Evolutionary conservation across 108 stramenopile species (phyloP), one percentile per base, ranked within the genome.

Genomic region (Cyclotella distinguenda): DNA sequence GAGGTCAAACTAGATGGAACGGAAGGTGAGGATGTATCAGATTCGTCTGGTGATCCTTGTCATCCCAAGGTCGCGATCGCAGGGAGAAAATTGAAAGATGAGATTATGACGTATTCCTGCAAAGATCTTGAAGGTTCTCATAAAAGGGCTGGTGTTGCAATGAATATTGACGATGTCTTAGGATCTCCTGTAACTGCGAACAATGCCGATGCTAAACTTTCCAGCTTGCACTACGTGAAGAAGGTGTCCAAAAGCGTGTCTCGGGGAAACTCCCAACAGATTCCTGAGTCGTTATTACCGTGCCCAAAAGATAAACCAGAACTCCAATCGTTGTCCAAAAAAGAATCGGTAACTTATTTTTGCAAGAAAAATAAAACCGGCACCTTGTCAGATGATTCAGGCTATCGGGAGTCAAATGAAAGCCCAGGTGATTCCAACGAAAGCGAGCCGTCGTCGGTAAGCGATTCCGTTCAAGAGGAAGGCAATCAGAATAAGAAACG

Each of bases 161-260:
- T 10, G 38, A 38, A 38, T 34, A 89, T 82, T 63, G 91, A 93
- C 66, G 91, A 93, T 70, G 91, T 93, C 25, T 88, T 82, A 57
- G 91, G 91, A 21, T 87, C 80, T 3, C 80, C 75, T 15, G 91
- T 93, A 7, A 93, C 91, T 6, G 86, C 88, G 1, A 93, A 93
- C 61, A 93, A 93, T 74, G 91, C 91, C 2, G 72, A 72, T 25
- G 91, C 91, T n/a, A 73, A 85, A 39, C 73, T 93, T 1, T 89
- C 87, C 7, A 86, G 84, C 4, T 53, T 92, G n/a, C n/a, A n/a
- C n/a, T n/a, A n/a, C n/a, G n/a, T n/a, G n/a, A n/a, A n/a, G n/a
- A n/a, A n/a, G n/a, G n/a, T n/a, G n/a, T n/a, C n/a, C n/a, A n/a
- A n/a, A 82, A 83, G 72, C 86, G 86, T 61, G 50, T 49, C n/a